A percentile compares a stretch with the other conserved stretches of the same genome.
Conservation (phyloP, 225 moss, liverwort and hornwort genomes). For the Marchantia polymorpha region DNA sequence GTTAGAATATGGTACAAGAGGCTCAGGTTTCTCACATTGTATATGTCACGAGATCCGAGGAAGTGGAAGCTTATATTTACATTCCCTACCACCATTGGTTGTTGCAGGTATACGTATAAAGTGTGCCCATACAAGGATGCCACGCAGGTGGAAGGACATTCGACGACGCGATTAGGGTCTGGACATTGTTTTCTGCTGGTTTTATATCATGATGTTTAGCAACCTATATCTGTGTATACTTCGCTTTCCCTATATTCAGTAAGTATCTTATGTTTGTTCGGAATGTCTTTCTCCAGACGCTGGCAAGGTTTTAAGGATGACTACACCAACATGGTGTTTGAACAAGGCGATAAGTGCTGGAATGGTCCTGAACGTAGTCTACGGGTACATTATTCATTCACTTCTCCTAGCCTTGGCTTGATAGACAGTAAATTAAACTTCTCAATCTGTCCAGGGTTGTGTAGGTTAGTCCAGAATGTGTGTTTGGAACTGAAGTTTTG, state of each 20-base stretch:
- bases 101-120: constrained; percentile 75
- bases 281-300: constrained; percentile 37
- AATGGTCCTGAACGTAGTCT: constrained; percentile 98
- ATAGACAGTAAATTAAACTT: background rate
- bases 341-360: constrained; percentile 92
- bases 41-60: background rate
- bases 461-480: background rate
- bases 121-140: constrained; percentile 89
- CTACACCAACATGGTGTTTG: constrained; percentile 68
- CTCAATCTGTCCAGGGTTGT: background rate
- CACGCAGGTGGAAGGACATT: constrained; percentile 74
- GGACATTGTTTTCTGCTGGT: constrained; percentile 21
- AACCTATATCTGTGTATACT: background rate
- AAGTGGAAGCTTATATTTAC: background rate
- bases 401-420: background rate
- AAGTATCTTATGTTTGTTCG: background rate
- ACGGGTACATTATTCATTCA: constrained; percentile 38
- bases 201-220: background rate
- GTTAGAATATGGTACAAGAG: background rate
- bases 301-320: constrained; percentile 95
- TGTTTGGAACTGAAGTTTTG: constrained; percentile 5
- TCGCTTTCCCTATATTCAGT: too few relatives aligned
- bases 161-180: constrained; percentile 81
- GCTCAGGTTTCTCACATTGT: background rate
- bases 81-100: background rate